Base-by-base conservation (phyloP, 2,329 filamentous ascomycete genomes). In the Fusarium sp. region DNA sequence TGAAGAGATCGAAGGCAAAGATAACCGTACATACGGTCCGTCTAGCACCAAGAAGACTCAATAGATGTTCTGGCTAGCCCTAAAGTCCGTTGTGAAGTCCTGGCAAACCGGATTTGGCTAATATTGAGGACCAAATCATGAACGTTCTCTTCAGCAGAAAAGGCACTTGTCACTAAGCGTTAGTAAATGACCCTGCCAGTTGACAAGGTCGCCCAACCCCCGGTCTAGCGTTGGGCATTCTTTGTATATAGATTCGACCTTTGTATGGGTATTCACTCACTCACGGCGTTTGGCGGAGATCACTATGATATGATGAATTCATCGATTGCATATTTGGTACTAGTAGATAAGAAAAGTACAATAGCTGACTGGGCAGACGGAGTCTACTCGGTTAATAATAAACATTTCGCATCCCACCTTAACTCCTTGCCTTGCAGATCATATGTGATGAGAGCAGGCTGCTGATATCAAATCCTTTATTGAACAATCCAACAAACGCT, bases 1-100 rank as follows among this genome's bases (percentile, higher is more conserved):
- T 64, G 87, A 91, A 80, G 88, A 93, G 78, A 93, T 97, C 45
- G 87, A 89, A 78, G 87, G 86, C 52, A 72, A 74, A n/a, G 87
- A 89, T 65, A 86, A 87, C 73, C 84, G 87, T 46, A 83, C 81
- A 11, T 89, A 89, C 74, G 72, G 69, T 6, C 66, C 74, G 19
- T 79, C 80, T 7, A 79, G 80, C 52, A 73, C 78, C 33, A 88
- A 88, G 83, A 88, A 88, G 83, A 74, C 63, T 15, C 71, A 68
- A 63, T 77, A 70, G 67, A 45, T 54, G 42, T 14, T 29, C 31
- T 33, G 25, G 29, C 38, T 35, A 23, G 45, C n/a, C n/a, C 25
- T 39, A 7, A 19, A 25, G 35, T 21, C 16, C 41, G 33, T 49
- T 44, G 9, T 35, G 23, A 25, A 38, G 15, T 45, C 29, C 39